Evolutionary conservation across 768 basidiomycete species (phyloP).

Genomic region (Exidia glandulosa): DNA sequence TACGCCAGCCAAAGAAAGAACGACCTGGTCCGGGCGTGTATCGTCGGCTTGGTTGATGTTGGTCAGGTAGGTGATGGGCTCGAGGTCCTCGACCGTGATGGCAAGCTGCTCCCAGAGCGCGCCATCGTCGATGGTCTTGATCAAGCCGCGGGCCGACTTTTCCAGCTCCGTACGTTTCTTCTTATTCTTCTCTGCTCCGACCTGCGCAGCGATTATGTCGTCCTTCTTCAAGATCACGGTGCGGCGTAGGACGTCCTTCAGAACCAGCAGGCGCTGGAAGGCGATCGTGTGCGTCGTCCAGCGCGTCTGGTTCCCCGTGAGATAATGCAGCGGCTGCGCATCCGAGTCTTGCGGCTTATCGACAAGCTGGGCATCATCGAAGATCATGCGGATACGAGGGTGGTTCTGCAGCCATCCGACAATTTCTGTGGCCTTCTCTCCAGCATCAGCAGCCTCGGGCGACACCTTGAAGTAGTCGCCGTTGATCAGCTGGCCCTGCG

Average conservation of each 20-base stretch:
- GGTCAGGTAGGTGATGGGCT: not conserved
- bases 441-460: not conserved
- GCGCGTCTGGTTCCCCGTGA: not conserved
- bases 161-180: not conserved
- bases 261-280: not conserved
- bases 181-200: not conserved
- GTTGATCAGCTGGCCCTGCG: not conserved
- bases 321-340: not conserved
- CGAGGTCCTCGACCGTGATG: not conserved
- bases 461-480: not conserved
- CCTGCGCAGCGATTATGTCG: not conserved
- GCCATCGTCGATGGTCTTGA: not conserved
- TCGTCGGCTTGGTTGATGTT: not conserved
- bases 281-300: not conserved
- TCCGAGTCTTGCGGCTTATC: not conserved
- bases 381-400: not conserved
- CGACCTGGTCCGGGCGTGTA: not conserved
- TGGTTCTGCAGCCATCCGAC: not conserved
- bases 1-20: not conserved
- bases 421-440: not conserved
- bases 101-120: not conserved
- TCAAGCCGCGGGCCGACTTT: not conserved
- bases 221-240: not conserved
- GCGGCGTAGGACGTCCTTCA: not conserved
- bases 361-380: not conserved